Evolutionary conservation across 2,329 filamentous ascomycete species (phyloP).

Genomic region (Claviceps capensis): DNA sequence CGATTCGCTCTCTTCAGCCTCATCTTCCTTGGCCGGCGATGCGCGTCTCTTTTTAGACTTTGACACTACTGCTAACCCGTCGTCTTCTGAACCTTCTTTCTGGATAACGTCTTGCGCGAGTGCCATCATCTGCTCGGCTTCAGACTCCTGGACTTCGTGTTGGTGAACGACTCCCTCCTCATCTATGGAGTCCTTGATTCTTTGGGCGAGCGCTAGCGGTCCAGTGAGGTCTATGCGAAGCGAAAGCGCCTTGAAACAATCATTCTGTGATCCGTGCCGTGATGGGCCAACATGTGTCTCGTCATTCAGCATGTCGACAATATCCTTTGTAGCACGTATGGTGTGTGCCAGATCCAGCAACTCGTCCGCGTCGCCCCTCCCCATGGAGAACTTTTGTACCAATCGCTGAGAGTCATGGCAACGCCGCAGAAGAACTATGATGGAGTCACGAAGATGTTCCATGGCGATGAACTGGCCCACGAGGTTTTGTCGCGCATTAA

Average conservation of each 20-base stretch:
- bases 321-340: conserved; percentile 57
- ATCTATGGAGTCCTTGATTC: conserved; percentile 70
- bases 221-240: conserved; percentile 51
- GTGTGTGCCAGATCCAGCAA: conserved; percentile 72
- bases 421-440: conserved; percentile 53
- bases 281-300: conserved; percentile 8
- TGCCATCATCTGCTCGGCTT: conserved; percentile 55
- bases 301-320: conserved; percentile 35
- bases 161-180: conserved; percentile 78
- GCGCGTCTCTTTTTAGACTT: conserved; percentile 35
- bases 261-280: conserved; percentile 5
- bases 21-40: conserved; percentile 39
- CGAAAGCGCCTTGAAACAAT: conserved; percentile 32
- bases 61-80: conserved; percentile 36
- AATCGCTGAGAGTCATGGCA: conserved; percentile 81
- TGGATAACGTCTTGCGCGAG: conserved; percentile 60
- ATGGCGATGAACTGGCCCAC: conserved; percentile 61
- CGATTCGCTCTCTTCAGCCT: conserved; percentile 43
- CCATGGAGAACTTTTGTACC: conserved; percentile 86
- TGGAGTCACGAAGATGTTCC: conserved; percentile 53
- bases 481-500: conserved; percentile 67
- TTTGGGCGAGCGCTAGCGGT: conserved; percentile 52
- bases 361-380: conserved; percentile 84
- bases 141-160: conserved; percentile 62
- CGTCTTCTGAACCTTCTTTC: conserved; percentile 49